Evolutionary conservation across 108 stramenopile species (phyloP).

Genomic region (Nannochloropsis salina): DNA sequence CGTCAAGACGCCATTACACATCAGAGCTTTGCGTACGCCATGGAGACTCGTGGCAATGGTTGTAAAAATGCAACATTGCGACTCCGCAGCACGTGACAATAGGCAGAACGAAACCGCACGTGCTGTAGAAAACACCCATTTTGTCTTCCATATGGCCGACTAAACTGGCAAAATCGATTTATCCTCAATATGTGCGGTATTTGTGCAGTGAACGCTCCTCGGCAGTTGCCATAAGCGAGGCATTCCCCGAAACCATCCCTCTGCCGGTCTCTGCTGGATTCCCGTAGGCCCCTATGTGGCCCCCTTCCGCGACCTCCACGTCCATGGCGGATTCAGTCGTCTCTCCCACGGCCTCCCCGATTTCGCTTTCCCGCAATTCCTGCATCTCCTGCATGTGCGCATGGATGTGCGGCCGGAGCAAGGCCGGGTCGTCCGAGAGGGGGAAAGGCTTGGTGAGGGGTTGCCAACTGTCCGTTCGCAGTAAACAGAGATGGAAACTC

Average conservation of each 20-base stretch:
- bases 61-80: too few relatives aligned
- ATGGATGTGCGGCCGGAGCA: background rate
- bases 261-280: background rate
- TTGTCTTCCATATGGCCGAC: too few relatives aligned
- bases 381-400: constrained; percentile 16
- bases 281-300: background rate
- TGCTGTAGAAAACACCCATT: too few relatives aligned
- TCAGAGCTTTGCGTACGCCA: too few relatives aligned
- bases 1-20: too few relatives aligned
- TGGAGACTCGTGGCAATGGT: too few relatives aligned
- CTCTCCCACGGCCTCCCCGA: background rate
- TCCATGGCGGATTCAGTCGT: constrained; percentile 8
- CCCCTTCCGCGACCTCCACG: background rate
- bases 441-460: constrained; percentile 4
- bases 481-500: background rate
- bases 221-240: background rate
- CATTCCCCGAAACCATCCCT: background rate
- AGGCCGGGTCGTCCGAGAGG: background rate
- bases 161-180: too few relatives aligned
- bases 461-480: constrained; percentile 14
- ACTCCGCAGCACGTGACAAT: too few relatives aligned
- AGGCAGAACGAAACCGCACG: too few relatives aligned
- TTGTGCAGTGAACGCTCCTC: background rate
- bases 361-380: background rate
- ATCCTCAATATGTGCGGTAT: background rate